Conservation (phyloP, 345 rosid genomes). For the Hibiscus tridactylites region DNA sequence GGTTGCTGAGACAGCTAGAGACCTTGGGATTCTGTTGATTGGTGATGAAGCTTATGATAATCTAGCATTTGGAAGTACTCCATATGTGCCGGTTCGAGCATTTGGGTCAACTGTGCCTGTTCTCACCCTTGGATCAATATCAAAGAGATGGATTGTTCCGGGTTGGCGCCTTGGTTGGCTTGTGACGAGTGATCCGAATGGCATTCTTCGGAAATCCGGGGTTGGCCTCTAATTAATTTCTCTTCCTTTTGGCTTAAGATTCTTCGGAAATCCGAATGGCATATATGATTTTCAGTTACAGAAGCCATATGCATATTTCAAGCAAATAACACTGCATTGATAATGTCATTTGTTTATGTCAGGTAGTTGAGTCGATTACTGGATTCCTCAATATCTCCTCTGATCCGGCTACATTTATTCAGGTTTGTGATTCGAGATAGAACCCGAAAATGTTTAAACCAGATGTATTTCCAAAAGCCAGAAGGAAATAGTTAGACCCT, state of each 20-base stretch:
- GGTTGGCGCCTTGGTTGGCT: slow-evolving; percentile 81
- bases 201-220: slow-evolving; percentile 37
- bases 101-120: slow-evolving; percentile 51
- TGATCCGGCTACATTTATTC: slow-evolving; percentile 43
- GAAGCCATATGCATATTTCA: not conserved
- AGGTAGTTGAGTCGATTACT: slow-evolving; percentile 35
- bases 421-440: slow-evolving; percentile 22
- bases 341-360: not conserved
- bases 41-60: slow-evolving; percentile 58
- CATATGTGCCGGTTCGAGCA: slow-evolving; percentile 53
- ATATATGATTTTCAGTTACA: not conserved
- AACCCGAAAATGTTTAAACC: not conserved
- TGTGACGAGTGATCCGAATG: slow-evolving; percentile 45
- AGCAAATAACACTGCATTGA: not conserved
- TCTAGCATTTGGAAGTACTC: slow-evolving; percentile 42
- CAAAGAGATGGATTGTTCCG: slow-evolving; percentile 79
- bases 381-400: slow-evolving; percentile 26
- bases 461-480: not conserved
- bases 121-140: slow-evolving; percentile 55
- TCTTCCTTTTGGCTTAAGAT: not conserved
- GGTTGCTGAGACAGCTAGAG: slow-evolving; percentile 55
- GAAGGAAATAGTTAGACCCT: not conserved
- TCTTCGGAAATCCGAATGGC: not conserved
- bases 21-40: slow-evolving; percentile 54
- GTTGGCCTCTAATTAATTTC: slow-evolving; percentile 17